These are phyloP conservation scores for Papiliotrema laurentii DNA, from an alignment of 1,284 basidiomycete species.

Conservation along the genomic window DNA sequence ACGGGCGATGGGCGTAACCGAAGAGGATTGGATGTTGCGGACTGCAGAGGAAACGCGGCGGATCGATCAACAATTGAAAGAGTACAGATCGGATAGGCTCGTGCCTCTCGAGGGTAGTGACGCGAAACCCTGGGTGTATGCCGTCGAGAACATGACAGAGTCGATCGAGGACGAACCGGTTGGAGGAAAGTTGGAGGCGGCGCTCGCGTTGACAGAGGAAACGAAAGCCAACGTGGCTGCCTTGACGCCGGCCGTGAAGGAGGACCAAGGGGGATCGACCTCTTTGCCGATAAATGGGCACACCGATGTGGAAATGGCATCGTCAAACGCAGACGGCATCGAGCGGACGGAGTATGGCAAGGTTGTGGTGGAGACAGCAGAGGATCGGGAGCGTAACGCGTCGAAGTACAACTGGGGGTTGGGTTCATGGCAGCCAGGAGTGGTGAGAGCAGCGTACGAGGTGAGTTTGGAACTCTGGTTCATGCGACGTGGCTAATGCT, in stretches of 20 bases:
- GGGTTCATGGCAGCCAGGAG: slow-evolving; percentile 28
- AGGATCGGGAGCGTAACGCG: slow-evolving; percentile 6
- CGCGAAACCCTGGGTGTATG: slow-evolving; percentile 34
- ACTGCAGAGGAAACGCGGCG: slow-evolving; percentile 63
- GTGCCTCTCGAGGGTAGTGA: slow-evolving; percentile 48
- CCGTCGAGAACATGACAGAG: slow-evolving; percentile 11
- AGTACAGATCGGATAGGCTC: slow-evolving; percentile 59
- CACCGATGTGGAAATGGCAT: slow-evolving; percentile 1
- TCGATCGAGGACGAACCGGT: slow-evolving; percentile 3
- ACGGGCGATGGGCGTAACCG: slow-evolving; percentile 62
- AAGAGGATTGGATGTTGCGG: slow-evolving; percentile 84
- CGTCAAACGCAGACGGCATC: background rate
- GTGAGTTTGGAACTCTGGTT: slow-evolving; percentile 9
- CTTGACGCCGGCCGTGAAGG: slow-evolving; percentile 1
- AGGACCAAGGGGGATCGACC: slow-evolving; percentile 1
- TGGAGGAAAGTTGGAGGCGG: too few relatives aligned
- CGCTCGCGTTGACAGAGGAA: background rate
- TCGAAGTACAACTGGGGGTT: slow-evolving; percentile 16
- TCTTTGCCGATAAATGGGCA: background rate
- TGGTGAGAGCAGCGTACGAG: slow-evolving; percentile 37
- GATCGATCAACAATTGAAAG: slow-evolving; percentile 61
- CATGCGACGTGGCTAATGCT: background rate
- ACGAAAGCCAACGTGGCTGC: background rate
- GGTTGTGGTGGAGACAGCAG: slow-evolving; percentile 25
- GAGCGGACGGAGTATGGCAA: slow-evolving; percentile 12